Percentiles rank a stretch among this genome's conserved stretches.
Conservation (phyloP, 208 protist genomes). For the Trypanosoma theileri region DNA sequence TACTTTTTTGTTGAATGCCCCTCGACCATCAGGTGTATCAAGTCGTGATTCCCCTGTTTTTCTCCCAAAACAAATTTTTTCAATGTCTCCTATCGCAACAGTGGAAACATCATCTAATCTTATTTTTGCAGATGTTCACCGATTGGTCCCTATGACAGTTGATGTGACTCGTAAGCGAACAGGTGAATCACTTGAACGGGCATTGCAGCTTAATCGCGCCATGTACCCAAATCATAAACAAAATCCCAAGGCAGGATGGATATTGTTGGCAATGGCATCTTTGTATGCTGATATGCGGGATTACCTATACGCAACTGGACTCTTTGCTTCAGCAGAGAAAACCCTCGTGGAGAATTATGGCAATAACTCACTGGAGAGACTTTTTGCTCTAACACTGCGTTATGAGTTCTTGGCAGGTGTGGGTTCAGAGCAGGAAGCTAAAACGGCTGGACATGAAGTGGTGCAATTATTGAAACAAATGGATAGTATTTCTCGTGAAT, state of each 20-base stretch:
- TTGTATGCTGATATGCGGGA: slow-evolving; percentile 88
- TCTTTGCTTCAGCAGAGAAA: slow-evolving; percentile 80
- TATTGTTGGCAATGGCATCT: slow-evolving; percentile 71
- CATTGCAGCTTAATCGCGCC: slow-evolving; percentile 70
- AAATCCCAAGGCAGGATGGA: slow-evolving; percentile 63
- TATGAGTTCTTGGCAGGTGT: slow-evolving; percentile 87
- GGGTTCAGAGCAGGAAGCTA: slow-evolving; percentile 82
- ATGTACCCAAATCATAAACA: slow-evolving; percentile 57
- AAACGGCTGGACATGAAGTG: slow-evolving; percentile 72
- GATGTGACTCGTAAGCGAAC: slow-evolving; percentile 52
- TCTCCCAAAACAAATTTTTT: slow-evolving; percentile 73
- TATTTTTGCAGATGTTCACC: slow-evolving; percentile 53
- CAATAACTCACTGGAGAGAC: slow-evolving; percentile 51
- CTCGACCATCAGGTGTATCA: slow-evolving; percentile 33
- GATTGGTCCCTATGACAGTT: slow-evolving; percentile 37
- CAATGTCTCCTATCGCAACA: slow-evolving; percentile 53
- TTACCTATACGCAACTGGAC: slow-evolving; percentile 85
- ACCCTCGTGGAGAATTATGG: slow-evolving; percentile 62
- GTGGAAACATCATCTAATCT: slow-evolving; percentile 60
- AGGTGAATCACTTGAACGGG: slow-evolving; percentile 65
- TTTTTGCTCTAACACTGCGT: slow-evolving; percentile 56
- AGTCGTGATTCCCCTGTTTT: slow-evolving; percentile 72
- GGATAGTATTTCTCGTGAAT: slow-evolving; percentile 43
- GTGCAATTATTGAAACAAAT: slow-evolving; percentile 65
- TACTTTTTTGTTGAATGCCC: slow-evolving; percentile 68